Conservation (phyloP, 495 filamentous ascomycete species). For the Cudoniella acicularis region DNA sequence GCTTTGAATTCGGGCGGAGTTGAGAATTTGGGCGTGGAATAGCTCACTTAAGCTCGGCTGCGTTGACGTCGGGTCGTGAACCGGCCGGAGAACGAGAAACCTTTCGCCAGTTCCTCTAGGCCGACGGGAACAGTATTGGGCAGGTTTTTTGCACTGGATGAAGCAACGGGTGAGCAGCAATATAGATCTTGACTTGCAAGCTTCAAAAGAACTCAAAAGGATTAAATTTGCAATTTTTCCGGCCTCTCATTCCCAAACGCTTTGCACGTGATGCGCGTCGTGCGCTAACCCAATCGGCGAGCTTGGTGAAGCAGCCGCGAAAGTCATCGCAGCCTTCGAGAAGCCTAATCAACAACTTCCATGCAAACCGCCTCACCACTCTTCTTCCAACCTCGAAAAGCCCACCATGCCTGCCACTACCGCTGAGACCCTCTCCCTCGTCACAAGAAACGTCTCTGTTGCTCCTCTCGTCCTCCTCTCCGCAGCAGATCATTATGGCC, state of each 20-base stretch:
- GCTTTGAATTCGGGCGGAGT: not conserved
- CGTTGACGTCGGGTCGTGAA: not conserved
- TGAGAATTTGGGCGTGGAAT: not conserved
- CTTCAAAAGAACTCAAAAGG: not conserved
- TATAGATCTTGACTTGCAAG: not conserved
- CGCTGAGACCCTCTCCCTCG: conserved; percentile 87
- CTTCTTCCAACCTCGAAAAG: not conserved
- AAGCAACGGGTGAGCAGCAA: not conserved
- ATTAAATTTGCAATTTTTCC: not conserved
- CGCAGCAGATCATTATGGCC: conserved; percentile 97
- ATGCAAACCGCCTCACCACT: conserved; percentile 9
- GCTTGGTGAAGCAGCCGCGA: conserved; percentile 20
- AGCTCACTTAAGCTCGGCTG: conserved; percentile 15
- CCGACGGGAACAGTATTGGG: not conserved
- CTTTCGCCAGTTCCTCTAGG: not conserved
- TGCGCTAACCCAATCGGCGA: conserved; percentile 9
- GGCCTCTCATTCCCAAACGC: not conserved
- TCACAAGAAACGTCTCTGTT: conserved; percentile 90
- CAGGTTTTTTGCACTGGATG: not conserved
- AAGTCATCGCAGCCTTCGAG: conserved; percentile 17
- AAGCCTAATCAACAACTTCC: conserved; percentile 10
- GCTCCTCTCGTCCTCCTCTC: conserved; percentile 97
- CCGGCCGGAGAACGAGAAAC: not conserved
- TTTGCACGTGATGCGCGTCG: not conserved
- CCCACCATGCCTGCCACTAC: conserved; percentile 85